Conservation (phyloP, 805 yeast species). For the Naumovozyma dairenensis region DNA sequence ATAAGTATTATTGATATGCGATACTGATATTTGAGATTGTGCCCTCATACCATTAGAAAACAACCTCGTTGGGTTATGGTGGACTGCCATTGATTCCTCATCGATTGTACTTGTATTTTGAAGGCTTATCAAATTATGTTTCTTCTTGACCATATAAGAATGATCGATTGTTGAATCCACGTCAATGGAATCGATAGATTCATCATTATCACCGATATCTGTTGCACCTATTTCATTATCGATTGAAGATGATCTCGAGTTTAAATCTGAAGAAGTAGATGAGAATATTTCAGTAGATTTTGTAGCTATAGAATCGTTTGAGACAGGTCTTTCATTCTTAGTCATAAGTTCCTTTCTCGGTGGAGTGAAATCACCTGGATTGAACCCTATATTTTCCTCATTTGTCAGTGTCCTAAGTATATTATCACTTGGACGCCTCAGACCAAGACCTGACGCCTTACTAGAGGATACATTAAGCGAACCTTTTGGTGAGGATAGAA, state of each 20-base stretch:
- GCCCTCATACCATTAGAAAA: slow-evolving; percentile 8
- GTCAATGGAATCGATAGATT: neutral
- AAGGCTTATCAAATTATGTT: no score
- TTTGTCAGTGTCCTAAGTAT: slow-evolving; percentile 12
- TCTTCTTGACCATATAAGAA: neutral
- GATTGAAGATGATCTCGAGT: slow-evolving; percentile 22
- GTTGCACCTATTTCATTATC: slow-evolving; percentile 17
- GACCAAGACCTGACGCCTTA: slow-evolving; percentile 21
- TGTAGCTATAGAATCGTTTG: slow-evolving; percentile 26
- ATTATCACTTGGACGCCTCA: slow-evolving; percentile 28
- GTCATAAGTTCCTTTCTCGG: slow-evolving; percentile 16
- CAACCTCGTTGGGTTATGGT: slow-evolving; percentile 4
- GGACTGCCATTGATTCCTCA: neutral
- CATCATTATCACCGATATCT: slow-evolving; percentile 2
- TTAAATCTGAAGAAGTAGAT: slow-evolving; percentile 20
- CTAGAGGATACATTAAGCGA: no score
- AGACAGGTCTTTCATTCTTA: slow-evolving; percentile 22
- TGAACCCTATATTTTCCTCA: neutral
- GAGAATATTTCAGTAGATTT: slow-evolving; percentile 23
- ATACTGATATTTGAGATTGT: slow-evolving; percentile 7
- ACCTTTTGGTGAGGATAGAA: no score
- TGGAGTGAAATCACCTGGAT: slow-evolving; percentile 12
- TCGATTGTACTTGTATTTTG: neutral
- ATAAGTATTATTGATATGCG: neutral
- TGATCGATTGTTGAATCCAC: neutral